These are phyloP conservation scores for Candida ipomoeae DNA, from an alignment of 805 yeast species.

Conservation along the genomic window DNA sequence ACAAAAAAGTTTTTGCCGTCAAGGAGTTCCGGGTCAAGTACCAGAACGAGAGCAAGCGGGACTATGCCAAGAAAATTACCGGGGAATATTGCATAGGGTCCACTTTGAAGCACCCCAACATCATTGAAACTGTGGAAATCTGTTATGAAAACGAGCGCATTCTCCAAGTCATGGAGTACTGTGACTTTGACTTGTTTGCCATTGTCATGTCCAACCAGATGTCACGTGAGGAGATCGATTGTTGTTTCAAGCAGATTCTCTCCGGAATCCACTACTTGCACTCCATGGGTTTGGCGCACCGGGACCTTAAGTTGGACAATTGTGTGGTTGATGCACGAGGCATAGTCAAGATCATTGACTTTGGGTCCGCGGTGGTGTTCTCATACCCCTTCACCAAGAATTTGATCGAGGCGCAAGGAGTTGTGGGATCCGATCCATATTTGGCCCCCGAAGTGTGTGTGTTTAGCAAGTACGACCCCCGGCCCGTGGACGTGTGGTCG, in stretches of 20 bases:
- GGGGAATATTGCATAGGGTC: slow-evolving; percentile 94
- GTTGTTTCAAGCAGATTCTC: slow-evolving; percentile 85
- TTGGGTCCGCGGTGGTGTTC: slow-evolving; percentile 90
- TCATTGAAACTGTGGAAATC: slow-evolving; percentile 86
- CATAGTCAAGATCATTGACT: slow-evolving; percentile 85
- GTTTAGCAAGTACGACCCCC: slow-evolving; percentile 77
- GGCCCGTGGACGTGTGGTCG: slow-evolving; percentile 94
- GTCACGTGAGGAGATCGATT: slow-evolving; percentile 72
- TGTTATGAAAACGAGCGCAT: slow-evolving; percentile 84
- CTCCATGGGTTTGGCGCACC: slow-evolving; percentile 79
- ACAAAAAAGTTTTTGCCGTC: slow-evolving; percentile 77
- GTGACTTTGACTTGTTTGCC: slow-evolving; percentile 89
- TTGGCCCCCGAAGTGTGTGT: slow-evolving; percentile 90
- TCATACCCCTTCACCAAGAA: slow-evolving; percentile 78
- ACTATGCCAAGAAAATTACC: slow-evolving; percentile 87
- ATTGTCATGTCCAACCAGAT: slow-evolving; percentile 91
- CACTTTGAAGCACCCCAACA: slow-evolving; percentile 82
- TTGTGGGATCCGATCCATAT: slow-evolving; percentile 86
- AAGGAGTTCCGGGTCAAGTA: slow-evolving; percentile 84
- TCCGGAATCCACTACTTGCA: slow-evolving; percentile 81
- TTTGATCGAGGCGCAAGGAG: slow-evolving; percentile 73
- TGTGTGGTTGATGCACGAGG: slow-evolving; percentile 84
- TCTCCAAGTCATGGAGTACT: slow-evolving; percentile 90
- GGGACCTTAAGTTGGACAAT: slow-evolving; percentile 89
- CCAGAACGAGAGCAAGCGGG: slow-evolving; percentile 70